Evolutionary conservation across 345 rosid genomes (phyloP).

Genomic region (Brassica napus): DNA sequence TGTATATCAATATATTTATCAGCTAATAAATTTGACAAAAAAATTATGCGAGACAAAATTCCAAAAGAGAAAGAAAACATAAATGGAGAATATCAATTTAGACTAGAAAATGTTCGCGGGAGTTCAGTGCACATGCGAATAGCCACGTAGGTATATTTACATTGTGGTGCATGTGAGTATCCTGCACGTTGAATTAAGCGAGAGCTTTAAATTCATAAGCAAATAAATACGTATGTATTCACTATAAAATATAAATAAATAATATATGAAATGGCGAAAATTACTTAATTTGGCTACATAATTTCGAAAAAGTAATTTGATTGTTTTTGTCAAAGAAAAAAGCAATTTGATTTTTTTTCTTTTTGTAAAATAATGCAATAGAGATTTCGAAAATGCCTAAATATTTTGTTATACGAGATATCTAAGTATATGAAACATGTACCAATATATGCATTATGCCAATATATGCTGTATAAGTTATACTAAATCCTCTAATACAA

Average conservation of each 20-base stretch:
- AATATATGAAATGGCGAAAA: neutral
- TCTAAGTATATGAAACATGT: neutral
- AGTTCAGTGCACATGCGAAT: slow-evolving; percentile 35
- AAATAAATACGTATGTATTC: neutral
- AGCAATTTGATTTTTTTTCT: too few species aligned
- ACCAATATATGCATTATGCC: neutral
- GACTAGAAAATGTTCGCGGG: slow-evolving; percentile 9
- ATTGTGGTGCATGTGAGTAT: slow-evolving; percentile 31
- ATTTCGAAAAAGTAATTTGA: neutral
- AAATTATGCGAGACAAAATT: slow-evolving; percentile 6
- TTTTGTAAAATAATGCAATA: too few species aligned
- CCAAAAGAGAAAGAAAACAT: neutral
- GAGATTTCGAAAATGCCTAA: neutral
- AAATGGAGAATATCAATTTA: neutral
- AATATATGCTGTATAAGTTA: neutral
- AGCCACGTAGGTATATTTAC: slow-evolving; percentile 34
- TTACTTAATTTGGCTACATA: neutral
- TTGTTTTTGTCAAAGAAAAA: neutral
- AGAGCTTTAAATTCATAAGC: neutral
- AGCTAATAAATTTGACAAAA: neutral
- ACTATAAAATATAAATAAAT: neutral
- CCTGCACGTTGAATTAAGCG: slow-evolving; percentile 24
- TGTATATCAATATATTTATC: slow-evolving; percentile 13
- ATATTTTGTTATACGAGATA: neutral
- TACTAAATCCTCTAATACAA: neutral